phyloP scores from a whole-genome alignment of 75 land plant genomes.

The Pinus taeda region DNA sequence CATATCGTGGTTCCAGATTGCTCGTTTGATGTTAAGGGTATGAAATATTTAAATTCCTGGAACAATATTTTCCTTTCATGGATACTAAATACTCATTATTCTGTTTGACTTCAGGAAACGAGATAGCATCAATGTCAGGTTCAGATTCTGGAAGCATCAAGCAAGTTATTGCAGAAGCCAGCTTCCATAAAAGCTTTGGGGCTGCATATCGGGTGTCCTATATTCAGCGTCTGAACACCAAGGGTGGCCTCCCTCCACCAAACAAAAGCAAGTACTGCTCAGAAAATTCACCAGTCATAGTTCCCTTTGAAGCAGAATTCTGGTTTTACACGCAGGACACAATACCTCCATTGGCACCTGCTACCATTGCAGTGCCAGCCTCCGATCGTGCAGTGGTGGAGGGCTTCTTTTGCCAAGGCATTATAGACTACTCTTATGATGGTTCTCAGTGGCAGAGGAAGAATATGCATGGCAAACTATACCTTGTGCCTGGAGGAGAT shows the following conservation, averaged over 20 bases:
- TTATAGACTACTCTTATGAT: neutral
- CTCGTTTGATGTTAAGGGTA: no score
- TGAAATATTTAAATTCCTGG: no score
- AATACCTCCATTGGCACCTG: neutral
- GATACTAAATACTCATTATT: no score
- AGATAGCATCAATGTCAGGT: neutral
- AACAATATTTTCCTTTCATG: no score
- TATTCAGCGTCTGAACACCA: neutral
- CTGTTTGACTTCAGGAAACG: neutral
- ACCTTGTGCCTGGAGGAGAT: neutral
- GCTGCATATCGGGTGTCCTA: neutral
- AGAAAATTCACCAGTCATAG: neutral
- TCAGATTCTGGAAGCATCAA: neutral
- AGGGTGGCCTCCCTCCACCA: neutral
- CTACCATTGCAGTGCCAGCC: neutral
- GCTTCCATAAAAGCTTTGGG: neutral
- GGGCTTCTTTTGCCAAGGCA: constrained; percentile 7
- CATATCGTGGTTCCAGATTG: no score
- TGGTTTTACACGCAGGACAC: constrained; percentile 5
- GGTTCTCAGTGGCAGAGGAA: neutral
- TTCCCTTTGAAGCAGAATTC: neutral
- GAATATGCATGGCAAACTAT: constrained; percentile 1
- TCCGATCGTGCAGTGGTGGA: neutral
- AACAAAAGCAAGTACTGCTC: neutral
- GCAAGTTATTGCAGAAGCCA: neutral